Evolutionary conservation across 768 basidiomycete species (phyloP).

Genomic region (Sutorius australiensis): DNA sequence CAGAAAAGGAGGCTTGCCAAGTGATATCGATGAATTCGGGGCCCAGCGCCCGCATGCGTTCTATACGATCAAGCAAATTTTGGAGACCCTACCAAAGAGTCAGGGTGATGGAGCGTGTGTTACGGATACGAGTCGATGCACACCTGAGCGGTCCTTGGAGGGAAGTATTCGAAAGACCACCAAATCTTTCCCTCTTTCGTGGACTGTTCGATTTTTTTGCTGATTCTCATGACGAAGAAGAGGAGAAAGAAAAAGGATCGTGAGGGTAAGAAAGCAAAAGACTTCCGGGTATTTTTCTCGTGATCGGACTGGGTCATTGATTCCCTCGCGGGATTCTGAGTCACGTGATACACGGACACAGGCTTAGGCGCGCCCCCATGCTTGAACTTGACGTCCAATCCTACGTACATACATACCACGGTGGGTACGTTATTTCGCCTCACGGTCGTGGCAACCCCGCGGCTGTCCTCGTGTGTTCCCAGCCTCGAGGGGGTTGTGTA

Average conservation of each 20-base stretch:
- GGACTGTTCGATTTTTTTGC: constrained; percentile 86
- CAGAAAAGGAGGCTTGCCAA: constrained; percentile 49
- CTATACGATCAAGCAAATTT: constrained; percentile 97
- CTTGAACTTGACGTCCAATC: no score
- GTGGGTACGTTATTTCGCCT: no score
- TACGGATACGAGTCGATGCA: constrained; percentile 9
- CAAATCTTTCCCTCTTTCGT: constrained; percentile 82
- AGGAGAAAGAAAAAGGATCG: constrained; percentile 23
- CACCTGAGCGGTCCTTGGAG: constrained; percentile 92
- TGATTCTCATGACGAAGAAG: constrained; percentile 75
- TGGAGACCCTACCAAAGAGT: constrained; percentile 44
- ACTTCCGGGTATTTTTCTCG: constrained; percentile 27
- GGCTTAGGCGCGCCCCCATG: no score
- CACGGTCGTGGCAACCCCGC: no score
- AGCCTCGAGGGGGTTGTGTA: no score
- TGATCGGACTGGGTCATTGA: constrained; percentile 8
- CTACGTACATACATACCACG: no score
- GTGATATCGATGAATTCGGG: constrained; percentile 99
- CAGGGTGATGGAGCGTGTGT: neutral
- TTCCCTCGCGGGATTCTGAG: neutral
- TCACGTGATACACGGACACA: constrained; percentile 19
- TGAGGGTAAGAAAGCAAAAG: constrained; percentile 12
- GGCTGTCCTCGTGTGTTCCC: no score
- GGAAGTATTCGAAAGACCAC: constrained; percentile 99
- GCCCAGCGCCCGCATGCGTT: constrained; percentile 92